phyloP scores from a whole-genome alignment of 352 stramenopile genomes.

The Phytophthora citrophthora region DNA sequence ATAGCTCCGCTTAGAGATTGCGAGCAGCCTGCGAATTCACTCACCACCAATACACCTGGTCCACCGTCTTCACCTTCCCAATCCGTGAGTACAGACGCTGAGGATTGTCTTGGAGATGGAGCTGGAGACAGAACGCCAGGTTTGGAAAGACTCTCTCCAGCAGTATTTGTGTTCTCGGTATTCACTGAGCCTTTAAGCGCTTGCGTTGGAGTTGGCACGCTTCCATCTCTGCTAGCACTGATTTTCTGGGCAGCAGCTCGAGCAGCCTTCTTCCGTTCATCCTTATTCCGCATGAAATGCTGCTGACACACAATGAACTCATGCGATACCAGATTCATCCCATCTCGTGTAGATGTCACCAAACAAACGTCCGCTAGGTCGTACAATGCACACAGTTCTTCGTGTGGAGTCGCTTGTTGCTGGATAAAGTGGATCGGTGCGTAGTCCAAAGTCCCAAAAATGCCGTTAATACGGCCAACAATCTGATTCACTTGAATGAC shows the following conservation, averaged over 20 bases:
- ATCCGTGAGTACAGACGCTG: constrained; percentile 58
- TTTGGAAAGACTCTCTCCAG: constrained; percentile 4
- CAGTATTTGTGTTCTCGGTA: background rate
- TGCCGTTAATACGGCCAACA: constrained; percentile 90
- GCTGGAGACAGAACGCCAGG: constrained; percentile 29
- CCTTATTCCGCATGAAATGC: constrained; percentile 82
- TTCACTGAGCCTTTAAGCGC: background rate
- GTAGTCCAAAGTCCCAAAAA: constrained; percentile 88
- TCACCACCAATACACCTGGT: constrained; percentile 87
- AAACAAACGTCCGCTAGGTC: constrained; percentile 90
- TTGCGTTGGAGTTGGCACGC: background rate
- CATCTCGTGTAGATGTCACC: constrained; percentile 88
- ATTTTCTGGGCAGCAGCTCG: constrained; percentile 27
- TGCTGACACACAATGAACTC: constrained; percentile 91
- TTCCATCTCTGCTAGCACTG: constrained; percentile 4
- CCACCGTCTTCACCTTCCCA: constrained; percentile 84
- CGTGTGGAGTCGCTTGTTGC: constrained; percentile 73
- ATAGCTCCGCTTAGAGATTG: constrained; percentile 89
- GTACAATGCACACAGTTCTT: constrained; percentile 91
- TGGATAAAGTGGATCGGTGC: constrained; percentile 93
- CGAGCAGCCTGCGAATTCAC: constrained; percentile 89
- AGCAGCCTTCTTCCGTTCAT: constrained; percentile 63
- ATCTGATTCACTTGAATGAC: constrained; percentile 88
- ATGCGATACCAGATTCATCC: constrained; percentile 92
- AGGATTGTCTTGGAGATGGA: constrained; percentile 34